These are phyloP conservation scores for Coemansia sp. DNA, from an alignment of 192 early-diverging fungal genomes.

Conservation along the genomic window DNA sequence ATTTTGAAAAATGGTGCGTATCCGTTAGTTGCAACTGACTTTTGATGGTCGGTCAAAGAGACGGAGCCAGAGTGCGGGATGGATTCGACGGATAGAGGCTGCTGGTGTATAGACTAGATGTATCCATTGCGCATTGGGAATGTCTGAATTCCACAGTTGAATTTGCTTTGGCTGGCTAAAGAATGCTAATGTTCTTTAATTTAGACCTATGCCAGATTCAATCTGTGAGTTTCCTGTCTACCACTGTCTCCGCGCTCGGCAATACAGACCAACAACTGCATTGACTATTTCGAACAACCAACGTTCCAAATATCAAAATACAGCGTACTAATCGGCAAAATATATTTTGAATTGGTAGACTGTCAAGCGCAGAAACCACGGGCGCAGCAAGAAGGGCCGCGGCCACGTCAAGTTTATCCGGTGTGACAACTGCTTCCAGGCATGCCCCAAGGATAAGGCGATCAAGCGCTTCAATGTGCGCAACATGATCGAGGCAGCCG, in stretches of 20 bases:
- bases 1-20: slow-evolving; percentile 48
- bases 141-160: too few species aligned
- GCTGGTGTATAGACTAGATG: too few species aligned
- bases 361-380: slow-evolving; percentile 98
- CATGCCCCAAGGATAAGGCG: slow-evolving; percentile 99
- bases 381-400: slow-evolving; percentile 98
- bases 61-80: slow-evolving; percentile 41
- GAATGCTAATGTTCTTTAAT: too few species aligned
- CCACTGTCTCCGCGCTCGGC: too few species aligned
- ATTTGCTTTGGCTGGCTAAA: too few species aligned
- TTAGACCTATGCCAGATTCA: too few species aligned
- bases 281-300: too few species aligned
- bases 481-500: slow-evolving; percentile 98
- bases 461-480: slow-evolving; percentile 99
- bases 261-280: too few species aligned
- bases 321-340: too few species aligned
- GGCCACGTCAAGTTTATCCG: slow-evolving; percentile 97
- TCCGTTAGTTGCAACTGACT: slow-evolving; percentile 18
- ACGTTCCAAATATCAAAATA: too few species aligned
- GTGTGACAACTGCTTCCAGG: slow-evolving; percentile 98
- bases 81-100: slow-evolving; percentile 51
- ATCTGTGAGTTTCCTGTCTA: too few species aligned
- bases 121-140: too few species aligned
- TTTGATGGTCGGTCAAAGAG: background rate
- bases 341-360: slow-evolving; percentile 64